phyloP scores from a whole-genome alignment of 2,329 filamentous ascomycete genomes.

The Cucurbitaria berberidis region DNA sequence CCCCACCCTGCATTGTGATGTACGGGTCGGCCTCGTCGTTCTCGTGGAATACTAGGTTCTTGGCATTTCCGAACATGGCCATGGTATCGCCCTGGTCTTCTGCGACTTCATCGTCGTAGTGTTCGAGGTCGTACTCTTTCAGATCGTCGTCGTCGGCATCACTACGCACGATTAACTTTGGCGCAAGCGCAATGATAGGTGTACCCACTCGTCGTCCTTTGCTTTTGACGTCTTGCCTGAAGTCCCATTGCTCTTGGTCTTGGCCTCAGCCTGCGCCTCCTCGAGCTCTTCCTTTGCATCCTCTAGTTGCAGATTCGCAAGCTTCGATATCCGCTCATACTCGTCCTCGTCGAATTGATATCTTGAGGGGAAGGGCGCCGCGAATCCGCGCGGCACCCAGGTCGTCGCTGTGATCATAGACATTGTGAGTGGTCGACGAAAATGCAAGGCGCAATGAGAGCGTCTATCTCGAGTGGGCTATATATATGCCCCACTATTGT shows the following conservation, averaged over 20 bases:
- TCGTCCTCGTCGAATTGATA: slow-evolving; percentile 60
- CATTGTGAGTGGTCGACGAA: slow-evolving; percentile 39
- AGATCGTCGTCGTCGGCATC: slow-evolving; percentile 78
- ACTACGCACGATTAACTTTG: slow-evolving; percentile 28
- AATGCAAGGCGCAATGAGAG: slow-evolving; percentile 13
- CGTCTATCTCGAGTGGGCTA: slow-evolving; percentile 17
- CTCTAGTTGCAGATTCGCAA: slow-evolving; percentile 73
- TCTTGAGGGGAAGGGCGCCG: slow-evolving; percentile 57
- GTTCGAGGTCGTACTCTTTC: slow-evolving; percentile 93
- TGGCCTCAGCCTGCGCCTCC: slow-evolving; percentile 62
- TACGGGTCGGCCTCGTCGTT: slow-evolving; percentile 96
- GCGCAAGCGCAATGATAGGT: not conserved
- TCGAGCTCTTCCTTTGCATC: slow-evolving; percentile 81
- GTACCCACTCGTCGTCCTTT: slow-evolving; percentile 31
- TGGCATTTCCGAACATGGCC: slow-evolving; percentile 95
- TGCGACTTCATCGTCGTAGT: slow-evolving; percentile 86
- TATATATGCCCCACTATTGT: slow-evolving; percentile 14
- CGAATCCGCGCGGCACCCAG: slow-evolving; percentile 61
- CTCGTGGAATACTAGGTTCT: slow-evolving; percentile 90
- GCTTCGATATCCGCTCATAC: slow-evolving; percentile 57
- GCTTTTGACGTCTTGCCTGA: slow-evolving; percentile 22
- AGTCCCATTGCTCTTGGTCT: slow-evolving; percentile 43
- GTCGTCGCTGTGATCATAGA: slow-evolving; percentile 63
- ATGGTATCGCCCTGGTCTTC: slow-evolving; percentile 75
- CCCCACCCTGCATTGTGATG: slow-evolving; percentile 79